Conservation (phyloP, 768 basidiomycete genomes). For the Psilocybe azurescens region DNA sequence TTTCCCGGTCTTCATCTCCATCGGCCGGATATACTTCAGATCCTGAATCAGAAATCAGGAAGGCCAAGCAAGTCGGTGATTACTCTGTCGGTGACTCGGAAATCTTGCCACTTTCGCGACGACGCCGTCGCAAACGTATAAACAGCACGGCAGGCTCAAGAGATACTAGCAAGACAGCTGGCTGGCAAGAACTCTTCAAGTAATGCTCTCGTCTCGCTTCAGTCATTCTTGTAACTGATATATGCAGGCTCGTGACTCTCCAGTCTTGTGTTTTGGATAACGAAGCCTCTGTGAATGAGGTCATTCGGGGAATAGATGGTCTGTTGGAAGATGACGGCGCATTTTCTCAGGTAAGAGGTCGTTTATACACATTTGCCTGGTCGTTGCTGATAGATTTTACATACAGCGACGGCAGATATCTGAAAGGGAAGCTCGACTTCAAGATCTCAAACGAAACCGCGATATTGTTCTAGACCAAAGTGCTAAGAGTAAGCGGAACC, state of each 20-base stretch:
- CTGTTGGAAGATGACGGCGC: constrained; percentile 47
- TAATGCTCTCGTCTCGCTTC: constrained; percentile 37
- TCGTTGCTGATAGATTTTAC: constrained; percentile 24
- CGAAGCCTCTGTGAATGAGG: constrained; percentile 50
- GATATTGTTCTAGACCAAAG: constrained; percentile 46
- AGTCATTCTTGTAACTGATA: constrained; percentile 1
- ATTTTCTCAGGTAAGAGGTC: constrained; percentile 46
- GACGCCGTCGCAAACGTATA: constrained; percentile 37
- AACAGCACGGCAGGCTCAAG: constrained; percentile 17
- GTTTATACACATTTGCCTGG: constrained; percentile 10
- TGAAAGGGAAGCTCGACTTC: constrained; percentile 63
- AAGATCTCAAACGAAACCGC: constrained; percentile 50
- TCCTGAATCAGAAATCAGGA: constrained; percentile 61
- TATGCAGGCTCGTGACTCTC: constrained; percentile 54
- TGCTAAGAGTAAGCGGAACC: constrained; percentile 46
- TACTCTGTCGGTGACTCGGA: constrained; percentile 19
- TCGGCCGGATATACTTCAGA: constrained; percentile 72
- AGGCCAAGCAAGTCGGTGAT: constrained; percentile 39
- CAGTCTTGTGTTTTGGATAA: constrained; percentile 59
- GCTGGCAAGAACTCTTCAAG: constrained; percentile 76
- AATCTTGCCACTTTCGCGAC: constrained; percentile 30
- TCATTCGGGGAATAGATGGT: constrained; percentile 52
- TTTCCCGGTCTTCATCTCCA: constrained; percentile 58
- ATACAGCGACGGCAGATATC: constrained; percentile 70
- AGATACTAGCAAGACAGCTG: constrained; percentile 50